Evolutionary conservation across 2,329 filamentous ascomycete genomes (phyloP).

Genomic region (Pseudophaeomoniella oleicola): DNA sequence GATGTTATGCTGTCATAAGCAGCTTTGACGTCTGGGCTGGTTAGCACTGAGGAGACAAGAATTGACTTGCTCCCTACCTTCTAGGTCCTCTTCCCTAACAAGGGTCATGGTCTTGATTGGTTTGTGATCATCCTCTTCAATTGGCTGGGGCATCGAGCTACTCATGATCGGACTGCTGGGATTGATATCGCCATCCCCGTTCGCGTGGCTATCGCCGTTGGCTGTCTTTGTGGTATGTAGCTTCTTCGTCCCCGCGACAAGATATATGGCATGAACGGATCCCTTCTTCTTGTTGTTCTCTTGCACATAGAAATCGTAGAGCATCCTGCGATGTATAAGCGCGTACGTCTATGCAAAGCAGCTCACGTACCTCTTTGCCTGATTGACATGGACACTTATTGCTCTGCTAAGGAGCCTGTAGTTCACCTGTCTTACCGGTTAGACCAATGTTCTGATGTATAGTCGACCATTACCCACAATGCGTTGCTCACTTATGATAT

Average conservation of each 20-base stretch:
- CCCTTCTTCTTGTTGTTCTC: slow-evolving; percentile 63
- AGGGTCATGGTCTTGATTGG: slow-evolving; percentile 49
- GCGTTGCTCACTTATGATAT: slow-evolving; percentile 61
- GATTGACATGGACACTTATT: slow-evolving; percentile 69
- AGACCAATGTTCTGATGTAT: slow-evolving; percentile 2
- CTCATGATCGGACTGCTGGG: slow-evolving; percentile 52
- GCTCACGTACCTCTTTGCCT: slow-evolving; percentile 53
- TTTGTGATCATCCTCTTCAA: slow-evolving; percentile 35
- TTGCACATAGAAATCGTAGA: slow-evolving; percentile 67
- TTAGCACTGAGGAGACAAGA: slow-evolving; percentile 4
- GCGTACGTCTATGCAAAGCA: too few relatives aligned
- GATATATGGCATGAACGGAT: slow-evolving; percentile 81
- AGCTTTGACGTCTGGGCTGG: slow-evolving; percentile 43
- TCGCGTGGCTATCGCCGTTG: slow-evolving; percentile 34
- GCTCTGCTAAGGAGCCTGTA: slow-evolving; percentile 75
- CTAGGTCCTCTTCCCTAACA: slow-evolving; percentile 56
- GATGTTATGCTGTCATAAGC: slow-evolving; percentile 60
- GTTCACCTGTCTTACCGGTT: slow-evolving; percentile 47
- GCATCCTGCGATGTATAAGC: slow-evolving; percentile 39
- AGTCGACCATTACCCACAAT: slow-evolving; percentile 37
- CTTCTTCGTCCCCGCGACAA: slow-evolving; percentile 58
- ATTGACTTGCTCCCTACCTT: slow-evolving; percentile 45
- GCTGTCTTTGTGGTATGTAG: slow-evolving; percentile 15
- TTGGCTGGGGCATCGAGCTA: slow-evolving; percentile 47
- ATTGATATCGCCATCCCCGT: slow-evolving; percentile 50